These are phyloP conservation scores for Paramecium bursaria DNA, from an alignment of 73 alveolate genomes.

Conservation along the genomic window DNA sequence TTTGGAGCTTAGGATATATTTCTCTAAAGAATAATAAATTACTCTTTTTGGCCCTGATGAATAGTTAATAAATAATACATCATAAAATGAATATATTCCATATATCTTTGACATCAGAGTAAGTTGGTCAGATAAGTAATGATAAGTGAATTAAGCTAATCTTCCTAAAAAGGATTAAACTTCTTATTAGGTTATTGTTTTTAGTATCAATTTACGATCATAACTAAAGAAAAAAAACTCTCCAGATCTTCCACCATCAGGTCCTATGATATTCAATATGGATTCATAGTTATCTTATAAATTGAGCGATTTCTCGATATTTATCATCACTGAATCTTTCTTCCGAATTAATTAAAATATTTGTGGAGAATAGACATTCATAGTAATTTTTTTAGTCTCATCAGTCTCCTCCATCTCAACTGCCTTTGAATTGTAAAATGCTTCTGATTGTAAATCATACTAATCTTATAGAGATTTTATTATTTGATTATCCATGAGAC, in stretches of 20 bases:
- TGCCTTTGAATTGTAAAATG: too few species aligned
- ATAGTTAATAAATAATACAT: not conserved
- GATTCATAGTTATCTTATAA: constrained; percentile 47
- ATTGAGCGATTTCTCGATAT: constrained; percentile 45
- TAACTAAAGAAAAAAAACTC: constrained; percentile 61
- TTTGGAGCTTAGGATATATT: too few species aligned
- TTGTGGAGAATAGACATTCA: not conserved
- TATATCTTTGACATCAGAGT: constrained; percentile 64
- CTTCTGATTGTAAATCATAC: too few species aligned
- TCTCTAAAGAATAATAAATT: too few species aligned
- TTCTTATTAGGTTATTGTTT: constrained; percentile 57
- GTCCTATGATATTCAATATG: constrained; percentile 49
- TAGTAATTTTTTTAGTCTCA: not conserved
- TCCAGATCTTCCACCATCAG: constrained; percentile 70
- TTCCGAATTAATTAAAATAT: constrained; percentile 39
- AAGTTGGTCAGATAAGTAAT: not conserved
- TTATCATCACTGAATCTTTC: not conserved
- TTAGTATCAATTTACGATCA: constrained; percentile 48
- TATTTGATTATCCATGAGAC: too few species aligned
- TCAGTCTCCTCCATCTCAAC: not conserved
- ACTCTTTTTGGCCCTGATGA: too few species aligned
- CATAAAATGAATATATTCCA: constrained; percentile 63
- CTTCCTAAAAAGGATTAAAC: constrained; percentile 24
- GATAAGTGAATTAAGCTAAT: constrained; percentile 6
- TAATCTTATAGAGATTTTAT: too few species aligned